Base-by-base conservation (phyloP, 2,329 filamentous ascomycete genomes). In the Beauveria varroae region DNA sequence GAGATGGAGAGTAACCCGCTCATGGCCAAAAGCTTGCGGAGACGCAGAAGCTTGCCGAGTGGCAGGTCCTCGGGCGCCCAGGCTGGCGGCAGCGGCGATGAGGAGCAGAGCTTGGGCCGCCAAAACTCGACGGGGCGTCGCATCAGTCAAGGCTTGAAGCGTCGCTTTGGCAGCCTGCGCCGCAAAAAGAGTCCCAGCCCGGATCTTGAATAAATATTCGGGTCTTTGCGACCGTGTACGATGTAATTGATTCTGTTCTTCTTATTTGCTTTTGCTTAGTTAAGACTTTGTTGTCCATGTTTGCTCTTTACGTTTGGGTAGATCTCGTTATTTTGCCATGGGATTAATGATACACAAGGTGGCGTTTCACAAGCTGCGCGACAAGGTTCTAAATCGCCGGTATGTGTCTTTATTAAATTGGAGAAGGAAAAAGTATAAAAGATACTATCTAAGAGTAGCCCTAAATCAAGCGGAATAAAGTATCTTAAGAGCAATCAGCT, bases 81-180 rank as follows among this genome's bases (percentile, higher is more conserved):
- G 3, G 10, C 47, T 5, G 22, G 28, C 18, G 57, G 41, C 37
- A 64, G 60, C n/a, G 43, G 64, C 67, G 37, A 64, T 67, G 8
- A 67, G 66, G 52, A 65, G 64, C 24, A 57, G 12, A 24, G 41
- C 28, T 64, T 65, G 28, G 70, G 70, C 3, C 73, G 78, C 40
- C 74, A 74, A 56, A 73, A 74, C 66, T 78, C 75, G 0, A 76
- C 77, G 0, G 75, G 79, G 34, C 77, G 76, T 62, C 72, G 73
- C 34, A 57, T 84, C 8, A 73, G 78, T 14, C 79, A 83, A 30
- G 81, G 80, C 2, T 66, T 86, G 47, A 84, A 80, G 74, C 74
- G 76, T 47, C 76, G 81, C 18, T 76, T 85, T 57, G 82, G 81
- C 28, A 83, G 79, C 66, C 67, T 86, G 57, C 75, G 80, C 51